phyloP scores from a whole-genome alignment of 257 asterid species.

The Lithospermum erythrorhizon region DNA sequence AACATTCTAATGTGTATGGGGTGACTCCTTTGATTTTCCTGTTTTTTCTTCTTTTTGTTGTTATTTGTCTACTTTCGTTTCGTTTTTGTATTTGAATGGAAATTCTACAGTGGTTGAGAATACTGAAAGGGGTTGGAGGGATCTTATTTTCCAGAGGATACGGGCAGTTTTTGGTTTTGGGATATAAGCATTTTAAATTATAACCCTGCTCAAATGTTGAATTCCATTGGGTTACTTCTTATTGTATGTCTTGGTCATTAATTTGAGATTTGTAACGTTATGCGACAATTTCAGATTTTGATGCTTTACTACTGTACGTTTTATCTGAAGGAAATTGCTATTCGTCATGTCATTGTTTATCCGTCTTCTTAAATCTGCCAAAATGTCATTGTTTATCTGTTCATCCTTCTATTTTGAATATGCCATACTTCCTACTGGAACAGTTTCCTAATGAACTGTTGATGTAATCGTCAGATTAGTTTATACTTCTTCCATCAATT shows the following conservation, averaged over 20 bases:
- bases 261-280: too few relatives aligned
- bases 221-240: neutral
- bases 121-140: slow-evolving; percentile 94
- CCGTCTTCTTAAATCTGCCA: too few relatives aligned
- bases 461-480: too few relatives aligned
- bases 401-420: too few relatives aligned
- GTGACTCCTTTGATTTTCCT: neutral
- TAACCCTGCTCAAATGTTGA: neutral
- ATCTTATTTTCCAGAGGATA: slow-evolving; percentile 81
- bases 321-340: too few relatives aligned
- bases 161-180: slow-evolving; percentile 40
- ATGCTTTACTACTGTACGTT: too few relatives aligned
- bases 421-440: too few relatives aligned
- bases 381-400: too few relatives aligned
- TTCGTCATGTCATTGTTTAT: too few relatives aligned
- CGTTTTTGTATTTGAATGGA: slow-evolving; percentile 29
- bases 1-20: neutral
- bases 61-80: neutral
- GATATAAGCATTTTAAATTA: slow-evolving; percentile 11
- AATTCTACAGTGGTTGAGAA: slow-evolving; percentile 93
- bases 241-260: neutral
- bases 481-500: too few relatives aligned
- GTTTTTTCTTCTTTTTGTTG: neutral
- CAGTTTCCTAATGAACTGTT: too few relatives aligned
- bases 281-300: too few relatives aligned